phyloP scores from a whole-genome alignment of 2,329 filamentous ascomycete genomes.

The Xylariaceae sp. region DNA sequence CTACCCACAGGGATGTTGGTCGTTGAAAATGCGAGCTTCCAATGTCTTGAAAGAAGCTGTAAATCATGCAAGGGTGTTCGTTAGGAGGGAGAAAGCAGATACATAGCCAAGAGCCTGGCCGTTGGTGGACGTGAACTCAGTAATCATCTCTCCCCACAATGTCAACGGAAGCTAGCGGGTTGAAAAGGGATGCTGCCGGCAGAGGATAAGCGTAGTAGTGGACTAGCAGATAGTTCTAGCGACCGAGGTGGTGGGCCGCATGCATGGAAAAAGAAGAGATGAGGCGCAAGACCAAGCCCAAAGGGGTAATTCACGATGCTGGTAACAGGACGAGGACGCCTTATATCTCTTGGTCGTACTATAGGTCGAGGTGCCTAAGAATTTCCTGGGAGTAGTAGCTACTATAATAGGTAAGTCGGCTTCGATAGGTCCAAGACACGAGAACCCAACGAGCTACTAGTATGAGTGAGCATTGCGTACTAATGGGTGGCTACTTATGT shows the following conservation, averaged over 20 bases:
- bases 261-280: conserved; percentile 29
- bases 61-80: conserved; percentile 42
- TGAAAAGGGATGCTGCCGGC: conserved; percentile 28
- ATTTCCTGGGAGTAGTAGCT: conserved; percentile 11
- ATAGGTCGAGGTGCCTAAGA: conserved; percentile 3
- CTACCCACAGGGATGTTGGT: conserved; percentile 39
- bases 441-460: conserved; percentile 15
- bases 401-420: conserved; percentile 22
- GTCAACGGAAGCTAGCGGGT: conserved; percentile 29
- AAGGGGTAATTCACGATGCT: conserved; percentile 35
- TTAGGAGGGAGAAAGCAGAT: conserved; percentile 30
- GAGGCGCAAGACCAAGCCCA: conserved; percentile 30
- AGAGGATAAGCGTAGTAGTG: conserved; percentile 11
- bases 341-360: conserved; percentile 28
- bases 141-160: conserved; percentile 33
- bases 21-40: conserved; percentile 39
- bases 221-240: conserved; percentile 11
- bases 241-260: conserved; percentile 25
- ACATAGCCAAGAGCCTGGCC: conserved; percentile 10
- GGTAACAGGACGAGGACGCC: conserved; percentile 36
- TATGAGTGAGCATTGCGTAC: conserved; percentile 15
- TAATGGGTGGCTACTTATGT: conserved; percentile 5
- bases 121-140: conserved; percentile 19
- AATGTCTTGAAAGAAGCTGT: conserved; percentile 39
- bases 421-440: conserved; percentile 21